Conservation (phyloP, 2,329 filamentous ascomycete genomes). For the Nakataea oryzae region DNA sequence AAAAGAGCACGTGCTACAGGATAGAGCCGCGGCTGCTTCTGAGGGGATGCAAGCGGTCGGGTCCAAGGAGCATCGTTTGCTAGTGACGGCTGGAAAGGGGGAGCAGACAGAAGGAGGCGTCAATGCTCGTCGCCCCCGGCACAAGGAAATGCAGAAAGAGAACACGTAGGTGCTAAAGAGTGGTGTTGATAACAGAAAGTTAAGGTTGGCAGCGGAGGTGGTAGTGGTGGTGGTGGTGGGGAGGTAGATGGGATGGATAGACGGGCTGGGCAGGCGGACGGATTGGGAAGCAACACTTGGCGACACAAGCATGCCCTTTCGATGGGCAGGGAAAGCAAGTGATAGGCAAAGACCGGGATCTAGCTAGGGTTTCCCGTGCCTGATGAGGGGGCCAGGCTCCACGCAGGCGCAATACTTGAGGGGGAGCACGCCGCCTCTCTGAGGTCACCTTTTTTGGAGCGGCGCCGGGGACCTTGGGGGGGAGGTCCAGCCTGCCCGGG, state of each 20-base stretch:
- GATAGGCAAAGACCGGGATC: background rate
- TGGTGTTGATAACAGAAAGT: background rate
- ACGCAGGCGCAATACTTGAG: no score
- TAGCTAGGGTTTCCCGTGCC: background rate
- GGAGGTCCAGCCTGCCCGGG: no score
- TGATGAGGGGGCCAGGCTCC: no score
- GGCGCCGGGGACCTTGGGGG: no score
- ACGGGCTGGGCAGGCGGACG: background rate
- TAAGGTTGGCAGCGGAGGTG: background rate
- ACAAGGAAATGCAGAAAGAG: background rate
- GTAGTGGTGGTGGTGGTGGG: background rate
- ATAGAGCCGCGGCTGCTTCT: conserved; percentile 1
- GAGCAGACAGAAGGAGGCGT: no score
- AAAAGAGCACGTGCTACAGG: conserved; percentile 2
- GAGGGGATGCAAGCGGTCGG: background rate
- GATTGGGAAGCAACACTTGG: background rate
- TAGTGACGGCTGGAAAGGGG: background rate
- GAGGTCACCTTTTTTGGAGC: background rate
- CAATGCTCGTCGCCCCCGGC: background rate
- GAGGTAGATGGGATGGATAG: background rate
- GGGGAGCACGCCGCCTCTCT: background rate
- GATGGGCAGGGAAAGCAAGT: background rate
- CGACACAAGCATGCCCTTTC: no score
- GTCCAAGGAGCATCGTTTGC: background rate
- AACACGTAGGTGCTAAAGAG: no score